Base-by-base conservation (phyloP, 345 rosid species). In the Eucalyptus coolabah region DNA sequence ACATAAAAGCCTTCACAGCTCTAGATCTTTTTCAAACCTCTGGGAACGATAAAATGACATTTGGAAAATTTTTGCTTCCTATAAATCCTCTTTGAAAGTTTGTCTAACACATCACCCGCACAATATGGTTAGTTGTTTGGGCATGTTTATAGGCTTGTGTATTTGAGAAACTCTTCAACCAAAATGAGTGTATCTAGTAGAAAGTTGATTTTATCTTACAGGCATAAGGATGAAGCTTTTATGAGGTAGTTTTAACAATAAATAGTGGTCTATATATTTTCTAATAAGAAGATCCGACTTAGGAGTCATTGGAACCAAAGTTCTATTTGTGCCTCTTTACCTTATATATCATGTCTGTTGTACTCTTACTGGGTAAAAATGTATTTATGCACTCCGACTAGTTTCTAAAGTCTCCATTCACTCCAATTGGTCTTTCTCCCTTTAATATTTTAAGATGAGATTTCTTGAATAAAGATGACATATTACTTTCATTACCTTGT, bases 151-250 rank as follows among this genome's bases (percentile, higher is more conserved):
- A 2, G 15, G n/a, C 3, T 11, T 59, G 65, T 59, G 65, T 12
- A 26, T 59, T 9, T 59, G n/a, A 59, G 4, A 59, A 59, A 1
- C 65, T 59, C 65, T 59, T 0, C 65, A 54, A 2, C 2, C 26
- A 54, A 54, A 2, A 54, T 21, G 60, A 54, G 26, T 9, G 5
- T 54, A 8, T 12, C 24, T 21, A 2, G 60, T 12, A 21, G 60
- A 21, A 54, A 54, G 60, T 54, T 21, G 60, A 54, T 54, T 8
- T 21, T 54, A 54, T 54, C 60, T 54, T 21, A 54, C 4, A 12
- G 26, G 60, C 0, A 0, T 59, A 26, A 59, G 65, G 0, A 23
- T 59, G n/a, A 59, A 59, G 12, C 65, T 24, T 0, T 59, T 59
- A 3, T 59, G 65, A 59, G 65, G n/a, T 23, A 26, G 65, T 24